These are phyloP conservation scores for Solanum chaucha DNA, from an alignment of 257 asterid species.

Conservation along the genomic window DNA sequence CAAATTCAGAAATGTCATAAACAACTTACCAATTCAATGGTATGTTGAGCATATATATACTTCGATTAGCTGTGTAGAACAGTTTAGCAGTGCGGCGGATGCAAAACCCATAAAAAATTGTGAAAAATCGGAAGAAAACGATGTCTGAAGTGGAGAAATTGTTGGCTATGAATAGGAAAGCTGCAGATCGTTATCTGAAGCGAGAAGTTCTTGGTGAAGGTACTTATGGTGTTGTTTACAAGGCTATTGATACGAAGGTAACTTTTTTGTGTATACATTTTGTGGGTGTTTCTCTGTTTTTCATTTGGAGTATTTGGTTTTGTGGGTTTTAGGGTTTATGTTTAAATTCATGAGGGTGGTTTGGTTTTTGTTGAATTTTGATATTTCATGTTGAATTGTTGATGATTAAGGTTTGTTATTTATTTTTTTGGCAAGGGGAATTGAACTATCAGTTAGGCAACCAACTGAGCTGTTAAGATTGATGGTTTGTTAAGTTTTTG, in stretches of 20 bases:
- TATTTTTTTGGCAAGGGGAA: neutral
- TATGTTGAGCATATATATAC: neutral
- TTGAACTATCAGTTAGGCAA: neutral
- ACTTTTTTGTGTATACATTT: neutral
- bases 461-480: neutral
- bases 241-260: constrained; percentile 96
- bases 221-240: constrained; percentile 90
- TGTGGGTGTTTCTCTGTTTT: neutral
- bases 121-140: neutral
- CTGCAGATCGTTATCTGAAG: constrained; percentile 84
- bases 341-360: neutral
- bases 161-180: constrained; percentile 33
- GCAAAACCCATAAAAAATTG: neutral
- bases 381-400: neutral
- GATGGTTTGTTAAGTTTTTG: neutral
- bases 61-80: neutral
- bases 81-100: neutral
- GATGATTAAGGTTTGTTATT: neutral
- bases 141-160: neutral
- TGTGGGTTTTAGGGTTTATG: neutral
- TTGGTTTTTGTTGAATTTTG: neutral
- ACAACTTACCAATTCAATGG: neutral
- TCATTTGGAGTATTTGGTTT: neutral
- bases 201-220: constrained; percentile 92
- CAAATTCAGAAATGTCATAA: neutral